Percentiles rank a stretch among this genome's conserved stretches.
Conservation (phyloP, 176 grass and related monocot genomes). For the Ananas comosus region DNA sequence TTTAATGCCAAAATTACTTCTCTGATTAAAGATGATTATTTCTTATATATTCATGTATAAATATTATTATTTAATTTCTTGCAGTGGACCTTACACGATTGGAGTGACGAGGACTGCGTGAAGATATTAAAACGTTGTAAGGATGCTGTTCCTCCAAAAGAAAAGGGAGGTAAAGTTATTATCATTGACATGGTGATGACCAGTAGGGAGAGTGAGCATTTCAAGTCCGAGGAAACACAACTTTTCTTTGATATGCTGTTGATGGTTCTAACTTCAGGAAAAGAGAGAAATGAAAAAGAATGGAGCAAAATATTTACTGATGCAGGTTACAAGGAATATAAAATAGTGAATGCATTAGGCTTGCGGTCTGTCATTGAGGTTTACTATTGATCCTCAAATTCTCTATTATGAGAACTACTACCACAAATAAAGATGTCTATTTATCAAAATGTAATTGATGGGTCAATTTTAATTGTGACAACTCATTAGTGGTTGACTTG, state of each 20-base stretch:
- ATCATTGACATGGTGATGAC: conserved; percentile 37
- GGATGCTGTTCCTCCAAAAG: conserved; percentile 26
- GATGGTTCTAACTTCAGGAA: conserved; percentile 14
- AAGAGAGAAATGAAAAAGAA: conserved; percentile 33
- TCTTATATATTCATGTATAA: too few species aligned
- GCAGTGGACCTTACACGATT: conserved; percentile 44
- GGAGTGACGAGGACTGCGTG: conserved; percentile 24
- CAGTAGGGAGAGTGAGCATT: not conserved
- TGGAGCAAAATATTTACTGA: conserved; percentile 27
- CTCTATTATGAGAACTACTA: too few species aligned
- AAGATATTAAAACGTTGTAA: conserved; percentile 34
- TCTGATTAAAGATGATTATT: too few species aligned
- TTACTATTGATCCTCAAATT: conserved; percentile 15
- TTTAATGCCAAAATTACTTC: too few species aligned
- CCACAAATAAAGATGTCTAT: too few species aligned
- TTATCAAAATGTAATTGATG: too few species aligned
- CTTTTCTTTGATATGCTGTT: conserved; percentile 22
- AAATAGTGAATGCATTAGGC: conserved; percentile 23
- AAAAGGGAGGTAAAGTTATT: conserved; percentile 35
- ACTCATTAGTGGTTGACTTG: too few species aligned
- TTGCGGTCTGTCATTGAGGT: conserved; percentile 39
- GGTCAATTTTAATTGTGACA: too few species aligned
- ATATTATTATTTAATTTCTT: not conserved
- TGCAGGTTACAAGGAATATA: conserved; percentile 36
- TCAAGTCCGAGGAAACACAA: conserved; percentile 12